These are phyloP conservation scores for Aspergillus haitiensis DNA, from an alignment of 495 filamentous ascomycete species.

Conservation along the genomic window DNA sequence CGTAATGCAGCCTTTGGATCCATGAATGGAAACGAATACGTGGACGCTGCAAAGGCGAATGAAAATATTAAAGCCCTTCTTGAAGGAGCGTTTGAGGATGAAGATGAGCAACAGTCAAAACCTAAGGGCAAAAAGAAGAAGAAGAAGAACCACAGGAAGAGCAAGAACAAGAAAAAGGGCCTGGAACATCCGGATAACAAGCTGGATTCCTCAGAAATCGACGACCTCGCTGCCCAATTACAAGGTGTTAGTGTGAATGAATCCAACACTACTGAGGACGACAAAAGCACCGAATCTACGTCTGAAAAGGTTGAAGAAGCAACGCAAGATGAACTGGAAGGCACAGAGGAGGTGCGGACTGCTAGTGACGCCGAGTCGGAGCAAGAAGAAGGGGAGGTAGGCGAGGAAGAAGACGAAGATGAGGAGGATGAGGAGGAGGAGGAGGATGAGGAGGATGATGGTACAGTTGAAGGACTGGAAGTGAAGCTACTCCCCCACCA, in stretches of 20 bases:
- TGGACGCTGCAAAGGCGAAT: constrained; percentile 73
- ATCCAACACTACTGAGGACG: constrained; percentile 30
- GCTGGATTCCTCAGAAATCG: constrained; percentile 41
- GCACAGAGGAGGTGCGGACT: constrained; percentile 12
- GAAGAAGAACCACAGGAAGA: constrained; percentile 35
- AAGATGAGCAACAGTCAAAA: constrained; percentile 61
- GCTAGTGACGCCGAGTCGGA: constrained; percentile 24
- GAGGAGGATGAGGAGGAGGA: constrained; percentile 49
- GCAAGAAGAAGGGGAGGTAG: constrained; percentile 40
- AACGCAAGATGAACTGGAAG: constrained; percentile 26
- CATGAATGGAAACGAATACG: constrained; percentile 64
- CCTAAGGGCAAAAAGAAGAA: constrained; percentile 53
- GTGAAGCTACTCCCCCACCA: constrained; percentile 91
- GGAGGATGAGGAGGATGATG: constrained; percentile 70
- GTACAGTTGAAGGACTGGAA: constrained; percentile 75
- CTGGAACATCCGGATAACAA: constrained; percentile 30
- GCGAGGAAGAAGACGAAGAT: constrained; percentile 49
- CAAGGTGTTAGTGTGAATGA: constrained; percentile 56
- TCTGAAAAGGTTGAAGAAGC: constrained; percentile 21
- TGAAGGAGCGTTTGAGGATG: constrained; percentile 84
- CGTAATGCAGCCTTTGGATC: constrained; percentile 40
- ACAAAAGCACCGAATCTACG: constrained; percentile 32
- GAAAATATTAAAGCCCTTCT: constrained; percentile 85
- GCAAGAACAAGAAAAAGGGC: constrained; percentile 52
- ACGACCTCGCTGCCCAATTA: constrained; percentile 60